Evolutionary conservation across 192 early-diverging fungal species (phyloP).

Genomic region (Coemansia brasiliensis): DNA sequence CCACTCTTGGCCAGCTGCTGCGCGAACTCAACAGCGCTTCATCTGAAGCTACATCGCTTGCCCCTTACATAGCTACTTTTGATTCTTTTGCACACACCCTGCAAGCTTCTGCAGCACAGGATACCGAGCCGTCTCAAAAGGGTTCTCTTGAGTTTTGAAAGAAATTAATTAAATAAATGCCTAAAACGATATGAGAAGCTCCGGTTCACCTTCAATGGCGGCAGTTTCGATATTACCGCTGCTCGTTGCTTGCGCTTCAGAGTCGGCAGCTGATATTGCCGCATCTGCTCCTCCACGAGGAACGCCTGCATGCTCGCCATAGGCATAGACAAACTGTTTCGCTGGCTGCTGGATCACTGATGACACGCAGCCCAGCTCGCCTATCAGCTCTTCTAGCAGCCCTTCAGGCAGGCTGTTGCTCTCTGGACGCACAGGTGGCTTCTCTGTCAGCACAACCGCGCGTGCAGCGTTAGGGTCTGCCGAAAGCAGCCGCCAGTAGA

Average conservation of each 20-base stretch:
- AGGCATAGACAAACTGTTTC: constrained; percentile 63
- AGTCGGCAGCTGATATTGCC: constrained; percentile 11
- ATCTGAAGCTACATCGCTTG: constrained; percentile 59
- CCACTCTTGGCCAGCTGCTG: constrained; percentile 68
- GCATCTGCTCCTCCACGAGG: constrained; percentile 16
- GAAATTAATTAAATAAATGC: constrained; percentile 1
- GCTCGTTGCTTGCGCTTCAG: neutral
- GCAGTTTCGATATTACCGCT: neutral
- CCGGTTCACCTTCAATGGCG: constrained; percentile 47
- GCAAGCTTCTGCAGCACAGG: constrained; percentile 3
- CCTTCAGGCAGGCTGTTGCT: constrained; percentile 63
- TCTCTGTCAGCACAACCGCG: constrained; percentile 85
- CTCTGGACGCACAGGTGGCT: constrained; percentile 80
- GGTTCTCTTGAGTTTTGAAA: constrained; percentile 32
- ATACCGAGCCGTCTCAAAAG: constrained; percentile 13
- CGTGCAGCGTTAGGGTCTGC: constrained; percentile 93
- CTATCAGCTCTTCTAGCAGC: constrained; percentile 84
- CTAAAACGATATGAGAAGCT: constrained; percentile 52
- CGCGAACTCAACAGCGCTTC: constrained; percentile 60
- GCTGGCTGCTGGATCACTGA: constrained; percentile 96
- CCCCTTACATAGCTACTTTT: constrained; percentile 63
- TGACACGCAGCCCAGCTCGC: constrained; percentile 83
- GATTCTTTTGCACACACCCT: constrained; percentile 62
- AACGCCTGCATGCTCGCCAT: constrained; percentile 37
- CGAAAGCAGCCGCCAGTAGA: constrained; percentile 96